These are phyloP conservation scores for Platanthera guangdongensis DNA, from an alignment of 106 monocot genomes.

Conservation along the genomic window DNA sequence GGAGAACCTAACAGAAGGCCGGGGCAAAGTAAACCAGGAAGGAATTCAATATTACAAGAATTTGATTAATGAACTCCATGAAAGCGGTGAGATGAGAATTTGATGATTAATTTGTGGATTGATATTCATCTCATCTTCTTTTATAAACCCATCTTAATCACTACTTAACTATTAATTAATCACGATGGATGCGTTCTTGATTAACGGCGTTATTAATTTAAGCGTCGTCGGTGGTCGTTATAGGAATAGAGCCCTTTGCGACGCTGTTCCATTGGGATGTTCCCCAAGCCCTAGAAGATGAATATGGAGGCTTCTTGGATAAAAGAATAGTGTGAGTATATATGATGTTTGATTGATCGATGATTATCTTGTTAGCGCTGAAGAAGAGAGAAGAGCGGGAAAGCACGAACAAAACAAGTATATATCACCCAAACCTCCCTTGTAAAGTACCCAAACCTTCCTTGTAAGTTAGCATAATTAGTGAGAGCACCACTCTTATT, in stretches of 20 bases:
- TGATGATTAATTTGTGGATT: not conserved
- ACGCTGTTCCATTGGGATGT: conserved; percentile 36
- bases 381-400: too few species aligned
- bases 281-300: conserved; percentile 26
- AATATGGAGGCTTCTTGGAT: conserved; percentile 24
- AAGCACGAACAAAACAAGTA: too few species aligned
- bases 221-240: not conserved
- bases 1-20: not conserved
- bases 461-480: too few species aligned
- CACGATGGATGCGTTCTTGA: not conserved
- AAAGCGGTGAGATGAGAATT: not conserved
- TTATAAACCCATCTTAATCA: too few species aligned
- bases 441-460: too few species aligned
- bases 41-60: conserved; percentile 18
- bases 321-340: conserved; percentile 18
- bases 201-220: not conserved
- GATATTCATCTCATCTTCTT: too few species aligned
- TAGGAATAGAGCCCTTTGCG: conserved; percentile 23
- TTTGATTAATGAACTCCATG: conserved; percentile 4
- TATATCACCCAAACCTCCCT: too few species aligned
- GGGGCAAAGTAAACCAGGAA: not conserved
- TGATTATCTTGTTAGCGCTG: too few species aligned
- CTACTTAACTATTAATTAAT: not conserved
- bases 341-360: not conserved
- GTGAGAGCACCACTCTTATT: too few species aligned